phyloP scores from a whole-genome alignment of 768 basidiomycete species.

The Leccinum boreale region DNA sequence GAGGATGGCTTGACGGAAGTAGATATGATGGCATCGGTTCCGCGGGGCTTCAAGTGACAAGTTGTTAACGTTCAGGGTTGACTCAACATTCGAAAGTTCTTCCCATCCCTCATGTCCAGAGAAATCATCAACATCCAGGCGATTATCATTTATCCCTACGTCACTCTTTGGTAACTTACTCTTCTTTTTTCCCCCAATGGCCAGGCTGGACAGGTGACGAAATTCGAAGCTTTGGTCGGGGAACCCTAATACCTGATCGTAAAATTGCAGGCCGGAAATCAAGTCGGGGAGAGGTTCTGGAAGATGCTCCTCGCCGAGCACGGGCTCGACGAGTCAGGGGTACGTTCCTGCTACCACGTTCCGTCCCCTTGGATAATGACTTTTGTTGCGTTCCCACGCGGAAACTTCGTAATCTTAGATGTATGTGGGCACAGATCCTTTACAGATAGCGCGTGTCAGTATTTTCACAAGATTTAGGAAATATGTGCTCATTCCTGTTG shows the following conservation, averaged over 20 bases:
- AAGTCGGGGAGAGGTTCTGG: constrained; percentile 89
- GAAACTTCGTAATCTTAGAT: constrained; percentile 35
- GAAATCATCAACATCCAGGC: constrained; percentile 86
- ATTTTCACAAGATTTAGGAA: background rate
- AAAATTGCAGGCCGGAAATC: constrained; percentile 59
- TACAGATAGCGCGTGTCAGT: constrained; percentile 71
- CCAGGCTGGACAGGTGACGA: constrained; percentile 67
- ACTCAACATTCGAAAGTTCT: constrained; percentile 13
- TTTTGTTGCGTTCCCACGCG: constrained; percentile 5
- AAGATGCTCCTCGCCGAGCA: constrained; percentile 83
- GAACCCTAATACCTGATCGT: constrained; percentile 18
- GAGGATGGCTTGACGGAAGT: background rate
- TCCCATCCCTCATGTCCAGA: constrained; percentile 44
- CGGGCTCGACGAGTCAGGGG: constrained; percentile 71
- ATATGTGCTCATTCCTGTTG: background rate
- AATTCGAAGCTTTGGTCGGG: background rate
- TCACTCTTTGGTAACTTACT: constrained; percentile 7
- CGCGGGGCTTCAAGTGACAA: constrained; percentile 5
- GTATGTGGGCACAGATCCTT: constrained; percentile 70
- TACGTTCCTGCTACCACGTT: constrained; percentile 29
- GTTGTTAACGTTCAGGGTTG: constrained; percentile 2
- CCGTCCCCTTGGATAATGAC: constrained; percentile 15
- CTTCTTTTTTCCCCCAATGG: background rate
- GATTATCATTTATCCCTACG: constrained; percentile 9
- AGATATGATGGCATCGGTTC: constrained; percentile 13